Evolutionary conservation across 768 basidiomycete species (phyloP).

Genomic region (Suillus ampliporus): DNA sequence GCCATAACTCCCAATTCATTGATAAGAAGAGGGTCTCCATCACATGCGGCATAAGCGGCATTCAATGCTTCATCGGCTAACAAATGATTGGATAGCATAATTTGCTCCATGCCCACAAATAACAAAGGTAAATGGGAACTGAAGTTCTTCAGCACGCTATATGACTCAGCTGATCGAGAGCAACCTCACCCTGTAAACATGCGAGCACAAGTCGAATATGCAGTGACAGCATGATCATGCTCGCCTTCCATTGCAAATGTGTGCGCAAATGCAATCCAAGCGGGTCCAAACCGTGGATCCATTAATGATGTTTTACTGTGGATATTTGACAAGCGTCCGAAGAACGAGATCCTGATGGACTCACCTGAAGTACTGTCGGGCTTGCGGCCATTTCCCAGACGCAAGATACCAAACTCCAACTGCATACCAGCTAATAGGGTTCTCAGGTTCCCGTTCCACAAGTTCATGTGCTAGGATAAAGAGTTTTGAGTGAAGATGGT

Average conservation of each 20-base stretch:
- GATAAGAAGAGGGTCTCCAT: constrained; percentile 84
- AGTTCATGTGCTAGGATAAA: constrained; percentile 97
- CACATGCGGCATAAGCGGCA: constrained; percentile 81
- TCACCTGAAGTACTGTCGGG: constrained; percentile 93
- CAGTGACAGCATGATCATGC: constrained; percentile 97
- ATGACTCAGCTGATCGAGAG: not conserved
- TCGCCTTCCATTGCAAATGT: constrained; percentile 97
- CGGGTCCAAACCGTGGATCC: constrained; percentile 95
- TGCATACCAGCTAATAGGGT: constrained; percentile 96
- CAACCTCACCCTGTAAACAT: constrained; percentile 89
- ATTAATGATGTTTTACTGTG: constrained; percentile 92
- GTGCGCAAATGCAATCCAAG: constrained; percentile 98
- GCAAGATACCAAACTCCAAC: constrained; percentile 97
- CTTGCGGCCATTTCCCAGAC: constrained; percentile 86
- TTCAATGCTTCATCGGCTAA: constrained; percentile 89
- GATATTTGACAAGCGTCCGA: constrained; percentile 15
- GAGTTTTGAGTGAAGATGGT: constrained; percentile 88
- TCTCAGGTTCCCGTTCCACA: constrained; percentile 92
- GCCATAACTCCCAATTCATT: constrained; percentile 96
- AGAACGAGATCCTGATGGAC: constrained; percentile 17
- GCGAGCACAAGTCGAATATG: constrained; percentile 95
- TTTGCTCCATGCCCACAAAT: constrained; percentile 99
- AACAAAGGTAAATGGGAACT: constrained; percentile 96
- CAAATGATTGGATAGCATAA: constrained; percentile 80
- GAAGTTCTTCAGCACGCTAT: constrained; percentile 17